Base-by-base conservation (phyloP, 2,329 filamentous ascomycete species). In the Epichloe brachyelytri region DNA sequence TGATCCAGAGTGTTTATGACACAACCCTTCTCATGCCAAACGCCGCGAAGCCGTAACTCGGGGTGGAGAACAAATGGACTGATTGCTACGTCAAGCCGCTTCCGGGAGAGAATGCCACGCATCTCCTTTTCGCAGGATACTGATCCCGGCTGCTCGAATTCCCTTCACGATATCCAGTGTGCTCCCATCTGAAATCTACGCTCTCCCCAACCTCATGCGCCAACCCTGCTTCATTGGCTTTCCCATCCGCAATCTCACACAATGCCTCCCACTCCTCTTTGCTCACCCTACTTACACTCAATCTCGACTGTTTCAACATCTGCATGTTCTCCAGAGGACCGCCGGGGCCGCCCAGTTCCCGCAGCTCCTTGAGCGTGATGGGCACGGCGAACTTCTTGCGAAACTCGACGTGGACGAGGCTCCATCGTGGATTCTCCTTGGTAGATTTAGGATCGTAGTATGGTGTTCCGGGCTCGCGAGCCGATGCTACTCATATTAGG, bases 371-470 rank as follows among this genome's bases (percentile, higher is more conserved):
- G 48, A 96, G 75, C 5, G 77, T 76, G 51, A 97, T 78, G 0
- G 82, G 77, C 14, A 80, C 74, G 2, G 74, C 72, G 59, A 97
- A 89, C 67, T 95, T 96, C 64, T 81, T 82, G 52, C 85, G 81
- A 64, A 95, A 96, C 60, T 83, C 78, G 46, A 97, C 91, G 54
- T 94, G 86, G 1, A 97, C 93, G 17, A 93, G 78, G 49, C 83
- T 87, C 93, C 93, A 98, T 60, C 50, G 78, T 72, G 57, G 78
- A 10, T 69, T 70, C 5, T 71, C 70, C 43, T 66, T 65, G 4
- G 69, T 82, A 2, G 86, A 88, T 49, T 85, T 85, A 1, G 83
- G 69, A 62, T 97, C 93, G 64, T 89, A 94, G 68, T 96, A 96
- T 0, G 88, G 84, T 2, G 63, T 65, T 12, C 63, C 63, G 1